Evolutionary conservation across 441 rosid genomes (phyloP).

Genomic region (Brassica hybrid): DNA sequence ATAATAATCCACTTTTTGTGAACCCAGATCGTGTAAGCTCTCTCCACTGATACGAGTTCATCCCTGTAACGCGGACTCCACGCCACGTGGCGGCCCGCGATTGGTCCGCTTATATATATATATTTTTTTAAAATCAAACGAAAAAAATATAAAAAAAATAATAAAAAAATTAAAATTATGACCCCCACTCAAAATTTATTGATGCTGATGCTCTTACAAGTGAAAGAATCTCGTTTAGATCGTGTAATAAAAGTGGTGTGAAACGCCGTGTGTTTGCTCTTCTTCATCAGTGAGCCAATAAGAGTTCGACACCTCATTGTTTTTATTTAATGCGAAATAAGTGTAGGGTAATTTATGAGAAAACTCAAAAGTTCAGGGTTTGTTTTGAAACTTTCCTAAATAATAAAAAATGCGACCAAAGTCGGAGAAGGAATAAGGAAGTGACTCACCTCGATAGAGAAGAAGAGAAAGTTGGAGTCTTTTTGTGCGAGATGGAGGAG

Average conservation of each 20-base stretch:
- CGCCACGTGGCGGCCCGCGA: too few species aligned
- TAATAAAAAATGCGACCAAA: neutral
- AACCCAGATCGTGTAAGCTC: too few species aligned
- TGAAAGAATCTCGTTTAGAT: neutral
- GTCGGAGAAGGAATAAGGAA: too few species aligned
- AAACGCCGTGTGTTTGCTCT: slow-evolving; percentile 30
- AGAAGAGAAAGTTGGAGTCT: slow-evolving; percentile 16
- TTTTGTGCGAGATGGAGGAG: slow-evolving; percentile 48
- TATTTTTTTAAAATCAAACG: too few species aligned
- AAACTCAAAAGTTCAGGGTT: neutral
- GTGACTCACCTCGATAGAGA: neutral
- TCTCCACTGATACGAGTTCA: too few species aligned
- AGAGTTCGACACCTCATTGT: neutral
- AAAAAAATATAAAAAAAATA: too few species aligned
- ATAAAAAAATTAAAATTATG: too few species aligned
- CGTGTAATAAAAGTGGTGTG: slow-evolving; percentile 17
- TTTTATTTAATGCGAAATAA: neutral
- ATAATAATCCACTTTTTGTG: too few species aligned
- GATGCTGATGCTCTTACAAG: neutral
- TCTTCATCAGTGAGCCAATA: slow-evolving; percentile 17
- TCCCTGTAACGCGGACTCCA: too few species aligned
- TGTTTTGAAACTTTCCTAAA: neutral
- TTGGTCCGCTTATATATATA: too few species aligned
- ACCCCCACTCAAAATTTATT: too few species aligned
- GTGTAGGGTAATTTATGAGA: neutral